Conservation (phyloP, 1,284 basidiomycete genomes). For the Cutaneotrichosporon mucoides region DNA sequence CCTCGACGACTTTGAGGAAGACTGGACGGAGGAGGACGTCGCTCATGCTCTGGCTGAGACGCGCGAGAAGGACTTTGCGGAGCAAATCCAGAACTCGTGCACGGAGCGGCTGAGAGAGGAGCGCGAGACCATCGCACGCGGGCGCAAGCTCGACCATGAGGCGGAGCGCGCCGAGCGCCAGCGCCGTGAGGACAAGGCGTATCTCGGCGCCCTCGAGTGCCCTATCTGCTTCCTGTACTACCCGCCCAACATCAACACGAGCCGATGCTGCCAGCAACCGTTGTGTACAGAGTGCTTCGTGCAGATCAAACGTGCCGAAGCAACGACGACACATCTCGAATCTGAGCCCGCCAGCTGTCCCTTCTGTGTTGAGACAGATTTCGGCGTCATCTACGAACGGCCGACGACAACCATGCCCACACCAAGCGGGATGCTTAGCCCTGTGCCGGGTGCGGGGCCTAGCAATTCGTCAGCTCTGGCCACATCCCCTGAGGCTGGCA, state of each 20-base stretch:
- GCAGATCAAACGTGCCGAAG: conserved; percentile 94
- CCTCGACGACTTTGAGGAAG: conserved; percentile 83
- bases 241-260: conserved; percentile 90
- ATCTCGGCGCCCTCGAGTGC: conserved; percentile 85
- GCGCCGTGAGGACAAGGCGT: conserved; percentile 65
- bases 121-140: conserved; percentile 24
- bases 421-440: conserved; percentile 7
- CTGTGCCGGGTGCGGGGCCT: background rate
- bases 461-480: conserved; percentile 28
- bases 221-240: conserved; percentile 98
- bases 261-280: conserved; percentile 94
- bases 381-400: conserved; percentile 85
- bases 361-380: conserved; percentile 94
- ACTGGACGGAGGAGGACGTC: conserved; percentile 79
- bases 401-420: conserved; percentile 50
- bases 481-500: conserved; percentile 60
- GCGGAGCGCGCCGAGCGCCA: conserved; percentile 55
- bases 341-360: conserved; percentile 94
- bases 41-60: conserved; percentile 48
- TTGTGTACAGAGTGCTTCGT: conserved; percentile 99
- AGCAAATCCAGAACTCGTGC: conserved; percentile 35
- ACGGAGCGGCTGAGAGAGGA: conserved; percentile 35
- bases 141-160: conserved; percentile 16
- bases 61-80: conserved; percentile 36
- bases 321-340: conserved; percentile 81